A percentile compares a stretch with the other conserved stretches of the same genome.
Evolutionary conservation across 78 protist genomes (phyloP).

Genomic region (Dictyostelium brefeldianum): DNA sequence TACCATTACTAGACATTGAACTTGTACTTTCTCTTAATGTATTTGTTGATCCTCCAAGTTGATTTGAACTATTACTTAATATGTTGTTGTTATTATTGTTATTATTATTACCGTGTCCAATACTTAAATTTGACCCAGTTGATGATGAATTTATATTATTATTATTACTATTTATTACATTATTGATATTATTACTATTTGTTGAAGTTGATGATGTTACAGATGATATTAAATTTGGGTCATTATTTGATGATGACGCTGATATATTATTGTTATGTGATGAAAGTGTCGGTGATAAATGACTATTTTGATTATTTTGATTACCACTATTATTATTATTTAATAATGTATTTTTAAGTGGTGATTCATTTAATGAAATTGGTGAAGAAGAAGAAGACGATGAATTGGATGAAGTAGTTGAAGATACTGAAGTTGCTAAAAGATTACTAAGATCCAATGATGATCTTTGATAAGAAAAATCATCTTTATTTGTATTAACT

Average conservation of each 20-base stretch:
- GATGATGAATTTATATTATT: not conserved
- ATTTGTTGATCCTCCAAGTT: slow-evolving; percentile 17
- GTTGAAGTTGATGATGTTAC: not conserved
- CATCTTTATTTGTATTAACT: not conserved
- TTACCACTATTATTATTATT: not conserved
- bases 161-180: not conserved
- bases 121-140: slow-evolving; percentile 18
- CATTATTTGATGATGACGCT: not conserved
- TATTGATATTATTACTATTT: slow-evolving; percentile 1
- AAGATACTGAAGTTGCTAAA: slow-evolving; percentile 8
- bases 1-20: not conserved
- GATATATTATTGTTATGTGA: not conserved
- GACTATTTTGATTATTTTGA: not conserved
- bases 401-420: not conserved
- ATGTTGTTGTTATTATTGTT: not conserved
- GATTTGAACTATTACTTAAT: slow-evolving; percentile 17
- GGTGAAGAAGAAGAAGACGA: slow-evolving; percentile 57
- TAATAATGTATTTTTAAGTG: slow-evolving; percentile 33
- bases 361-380: slow-evolving; percentile 43
- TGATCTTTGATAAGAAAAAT: slow-evolving; percentile 13
- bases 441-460: slow-evolving; percentile 65
- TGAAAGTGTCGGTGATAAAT: slow-evolving; percentile 26
- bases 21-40: slow-evolving; percentile 31
- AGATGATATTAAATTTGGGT: not conserved
- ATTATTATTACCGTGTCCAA: not conserved